These are phyloP conservation scores for Cutaneotrichosporon cutaneum DNA, from an alignment of 1,284 basidiomycete genomes.

Conservation along the genomic window DNA sequence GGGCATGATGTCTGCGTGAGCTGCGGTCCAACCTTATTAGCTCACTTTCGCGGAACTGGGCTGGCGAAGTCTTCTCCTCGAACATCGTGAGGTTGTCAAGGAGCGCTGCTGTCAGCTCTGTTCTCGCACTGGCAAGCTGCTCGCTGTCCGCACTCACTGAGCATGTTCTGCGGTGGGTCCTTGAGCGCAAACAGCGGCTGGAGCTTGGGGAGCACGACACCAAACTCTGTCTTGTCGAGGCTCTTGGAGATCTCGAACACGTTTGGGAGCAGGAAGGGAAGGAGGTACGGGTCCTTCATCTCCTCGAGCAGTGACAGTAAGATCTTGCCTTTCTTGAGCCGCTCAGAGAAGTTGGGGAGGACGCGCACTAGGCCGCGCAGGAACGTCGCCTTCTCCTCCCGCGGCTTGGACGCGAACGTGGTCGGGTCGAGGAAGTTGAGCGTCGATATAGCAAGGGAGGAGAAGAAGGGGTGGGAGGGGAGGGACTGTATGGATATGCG, in stretches of 20 bases:
- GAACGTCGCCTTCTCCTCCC: slow-evolving; percentile 94
- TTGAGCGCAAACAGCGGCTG: slow-evolving; percentile 87
- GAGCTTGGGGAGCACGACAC: slow-evolving; percentile 73
- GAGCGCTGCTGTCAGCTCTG: slow-evolving; percentile 55
- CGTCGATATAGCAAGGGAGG: slow-evolving; percentile 93
- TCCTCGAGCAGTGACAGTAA: slow-evolving; percentile 92
- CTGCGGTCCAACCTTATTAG: slow-evolving; percentile 17
- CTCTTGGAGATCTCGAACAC: slow-evolving; percentile 87
- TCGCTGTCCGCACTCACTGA: slow-evolving; percentile 57
- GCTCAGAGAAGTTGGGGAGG: slow-evolving; percentile 81
- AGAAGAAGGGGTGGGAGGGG: slow-evolving; percentile 85
- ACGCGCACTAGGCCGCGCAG: slow-evolving; percentile 85
- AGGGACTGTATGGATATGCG: slow-evolving; percentile 76
- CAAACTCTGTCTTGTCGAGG: slow-evolving; percentile 78
- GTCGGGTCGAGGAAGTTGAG: slow-evolving; percentile 95
- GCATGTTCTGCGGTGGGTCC: slow-evolving; percentile 96
- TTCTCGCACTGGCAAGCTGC: background rate
- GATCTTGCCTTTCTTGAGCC: slow-evolving; percentile 82
- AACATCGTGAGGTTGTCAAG: slow-evolving; percentile 85
- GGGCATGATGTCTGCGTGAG: slow-evolving; percentile 75
- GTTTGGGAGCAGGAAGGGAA: slow-evolving; percentile 97
- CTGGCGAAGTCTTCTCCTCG: slow-evolving; percentile 84
- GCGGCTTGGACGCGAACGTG: slow-evolving; percentile 87
- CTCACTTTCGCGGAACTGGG: slow-evolving; percentile 82
- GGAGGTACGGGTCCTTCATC: slow-evolving; percentile 89